Base-by-base conservation (phyloP, 192 early-diverging fungal species). In the Entomortierella chlamydospora region DNA sequence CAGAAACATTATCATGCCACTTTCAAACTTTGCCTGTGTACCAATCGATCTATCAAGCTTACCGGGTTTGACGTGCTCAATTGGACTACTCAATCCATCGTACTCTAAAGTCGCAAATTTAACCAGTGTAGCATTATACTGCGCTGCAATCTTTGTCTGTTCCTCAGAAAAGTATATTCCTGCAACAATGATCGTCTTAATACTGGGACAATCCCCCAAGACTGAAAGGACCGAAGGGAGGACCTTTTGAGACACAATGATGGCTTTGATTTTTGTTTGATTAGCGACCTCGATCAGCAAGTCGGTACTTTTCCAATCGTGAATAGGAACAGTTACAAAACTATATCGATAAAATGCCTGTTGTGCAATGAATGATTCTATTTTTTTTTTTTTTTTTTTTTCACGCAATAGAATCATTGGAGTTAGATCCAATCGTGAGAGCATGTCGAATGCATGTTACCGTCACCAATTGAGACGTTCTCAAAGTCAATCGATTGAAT, bases 211-310 rank as follows among this genome's bases (percentile, higher is more conserved):
- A 4, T 79, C 76, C 58, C 65, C 65, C 23, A 79, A 31, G 2
- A 68, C 62, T 18, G 57, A 58, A 1, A 82, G 61, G 7, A 73
- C 28, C 31, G 61, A 49, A 5, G 81, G 66, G 25, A 82, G 43
- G 7, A 39, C 54, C 54, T 70, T 68, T 42, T 68, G 65, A 1
- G 71, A 47, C 5, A 77, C 73, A 39, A 82, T 49, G 8, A 82
- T 65, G 20, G 69, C 81, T 50, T 74, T 82, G 29, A 82, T 52
- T 54, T 76, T 71, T 39, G 81, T 82, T 45, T 76, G 81, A 68
- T 59, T 67, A 20, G 64, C 68, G 11, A 76, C 59, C 57, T 69
- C 67, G 41, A 71, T 57, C 56, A 82, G 67, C 23, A 76, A 43
- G 0, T 66, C 72, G 11, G 22, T 71, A 51, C 61, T 70, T 25